Percentiles rank a stretch among this genome's conserved stretches.
These are phyloP conservation scores for Arctium minus DNA, from an alignment of 129 eudicot species.

Conservation along the genomic window DNA sequence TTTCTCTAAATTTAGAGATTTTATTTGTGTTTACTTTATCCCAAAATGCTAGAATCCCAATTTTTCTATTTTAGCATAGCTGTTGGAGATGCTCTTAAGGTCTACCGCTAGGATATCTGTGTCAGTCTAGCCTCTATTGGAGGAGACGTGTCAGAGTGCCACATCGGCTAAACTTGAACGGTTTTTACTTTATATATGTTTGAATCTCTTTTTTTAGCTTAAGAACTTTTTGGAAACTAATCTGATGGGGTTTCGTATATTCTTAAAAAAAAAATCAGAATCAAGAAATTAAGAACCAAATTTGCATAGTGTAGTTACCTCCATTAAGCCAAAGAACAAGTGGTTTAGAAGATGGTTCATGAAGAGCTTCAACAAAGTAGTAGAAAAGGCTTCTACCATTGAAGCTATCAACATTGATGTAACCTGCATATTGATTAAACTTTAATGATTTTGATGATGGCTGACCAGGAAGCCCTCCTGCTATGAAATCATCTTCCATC, in stretches of 20 bases:
- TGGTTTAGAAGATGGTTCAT: constrained; percentile 49
- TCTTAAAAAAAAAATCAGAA: background rate
- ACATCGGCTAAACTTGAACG: too few species aligned
- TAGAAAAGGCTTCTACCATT: constrained; percentile 65
- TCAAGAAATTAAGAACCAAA: background rate
- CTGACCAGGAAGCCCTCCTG: constrained; percentile 54
- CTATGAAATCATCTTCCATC: constrained; percentile 52
- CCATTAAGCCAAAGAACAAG: constrained; percentile 68
- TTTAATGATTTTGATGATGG: constrained; percentile 33
- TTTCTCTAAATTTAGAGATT: too few species aligned
- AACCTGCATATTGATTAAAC: constrained; percentile 56
- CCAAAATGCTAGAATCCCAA: too few species aligned
- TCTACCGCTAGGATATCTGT: too few species aligned
- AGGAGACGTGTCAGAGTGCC: background rate
- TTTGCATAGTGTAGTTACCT: constrained; percentile 25
- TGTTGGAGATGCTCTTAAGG: too few species aligned
- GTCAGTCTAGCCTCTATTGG: background rate
- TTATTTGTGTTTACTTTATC: too few species aligned
- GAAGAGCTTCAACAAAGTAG: constrained; percentile 49
- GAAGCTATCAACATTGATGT: constrained; percentile 41
- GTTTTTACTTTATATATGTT: too few species aligned
- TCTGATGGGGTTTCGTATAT: background rate
- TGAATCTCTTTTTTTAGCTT: too few species aligned
- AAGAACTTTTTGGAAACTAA: too few species aligned
- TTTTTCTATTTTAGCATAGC: too few species aligned